Evolutionary conservation across 768 basidiomycete genomes (phyloP).

Genomic region (Suillus spraguei): DNA sequence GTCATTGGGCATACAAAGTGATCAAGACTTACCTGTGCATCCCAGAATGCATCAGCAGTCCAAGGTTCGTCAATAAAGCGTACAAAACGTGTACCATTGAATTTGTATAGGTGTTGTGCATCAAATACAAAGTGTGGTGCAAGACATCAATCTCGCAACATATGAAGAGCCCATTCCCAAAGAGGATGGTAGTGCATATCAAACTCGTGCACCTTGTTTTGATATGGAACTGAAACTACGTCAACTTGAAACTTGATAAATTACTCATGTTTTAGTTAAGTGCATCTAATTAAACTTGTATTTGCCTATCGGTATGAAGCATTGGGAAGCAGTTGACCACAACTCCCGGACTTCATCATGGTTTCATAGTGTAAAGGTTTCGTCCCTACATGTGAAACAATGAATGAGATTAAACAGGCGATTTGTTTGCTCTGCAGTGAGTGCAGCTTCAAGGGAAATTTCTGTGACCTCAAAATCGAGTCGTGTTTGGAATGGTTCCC

Average conservation of each 20-base stretch:
- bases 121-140: slow-evolving; percentile 33
- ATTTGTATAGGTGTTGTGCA: slow-evolving; percentile 32
- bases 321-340: slow-evolving; percentile 19
- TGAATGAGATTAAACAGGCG: slow-evolving; percentile 23
- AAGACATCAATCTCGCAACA: slow-evolving; percentile 30
- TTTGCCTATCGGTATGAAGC: slow-evolving; percentile 15
- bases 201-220: slow-evolving; percentile 16
- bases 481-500: slow-evolving; percentile 31
- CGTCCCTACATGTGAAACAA: background rate
- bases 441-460: slow-evolving; percentile 22
- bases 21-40: slow-evolving; percentile 33
- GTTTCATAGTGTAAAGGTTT: slow-evolving; percentile 23
- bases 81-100: slow-evolving; percentile 30
- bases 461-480: slow-evolving; percentile 35
- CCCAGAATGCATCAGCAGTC: slow-evolving; percentile 39
- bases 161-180: slow-evolving; percentile 31
- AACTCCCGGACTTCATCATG: slow-evolving; percentile 19
- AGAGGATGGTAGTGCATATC: slow-evolving; percentile 25
- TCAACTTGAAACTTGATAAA: slow-evolving; percentile 19
- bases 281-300: background rate
- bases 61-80: slow-evolving; percentile 39
- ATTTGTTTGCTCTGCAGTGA: slow-evolving; percentile 23
- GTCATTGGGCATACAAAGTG: background rate
- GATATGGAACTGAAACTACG: slow-evolving; percentile 21
- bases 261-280: background rate